Base-by-base conservation (phyloP, 192 early-diverging fungal genomes). In the Podochytrium sp. region DNA sequence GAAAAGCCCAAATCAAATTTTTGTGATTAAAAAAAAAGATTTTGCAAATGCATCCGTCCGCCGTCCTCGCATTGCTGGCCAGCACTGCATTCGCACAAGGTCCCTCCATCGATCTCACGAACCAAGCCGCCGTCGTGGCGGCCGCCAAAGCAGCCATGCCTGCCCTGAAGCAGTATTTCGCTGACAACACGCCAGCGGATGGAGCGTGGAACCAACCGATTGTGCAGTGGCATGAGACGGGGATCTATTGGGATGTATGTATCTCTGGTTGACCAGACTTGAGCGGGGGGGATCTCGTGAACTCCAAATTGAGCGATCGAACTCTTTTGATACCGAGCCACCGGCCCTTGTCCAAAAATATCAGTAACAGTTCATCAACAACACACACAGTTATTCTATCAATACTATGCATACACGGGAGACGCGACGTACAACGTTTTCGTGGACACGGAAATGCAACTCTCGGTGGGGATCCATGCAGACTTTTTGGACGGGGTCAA, bases 141-240 rank as follows among this genome's bases (percentile, higher is more conserved):
- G 71, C 71, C 23, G 33, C 39, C 2, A 40, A 47, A 32, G 40
- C 42, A 20, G 56, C 57, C 5, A 32, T 52, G 47, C 25, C 12
- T 25, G 29, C 59, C 32, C 32, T 74, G 29, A 30, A 35, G 14
- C n/a, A 37, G 29, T 64, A 37, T 50, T 74, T 64, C 43, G 49
- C 63, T 53, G 58, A 25, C 3, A 65, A 65, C 29, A 41, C 39
- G 16, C 20, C 14, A 14, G 25, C 16, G 7, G 25, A 43, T 23
- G 63, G 63, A 10, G 63, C 63, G 7, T 65, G 63, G 63, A 20
- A 25, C 42, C 41, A 65, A 29, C 32, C 23, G 50, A 47, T 53
- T 35, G 38, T 74, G 20, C 72, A 74, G 35, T 74, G 72, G 72
- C 72, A 74, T 32, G 72, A 74, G 47, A 50, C 43, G 3, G 72